Evolutionary conservation across 1,284 basidiomycete genomes (phyloP), one percentile per base, ranked within the genome.

Genomic region (Leccinum subfulvum): DNA sequence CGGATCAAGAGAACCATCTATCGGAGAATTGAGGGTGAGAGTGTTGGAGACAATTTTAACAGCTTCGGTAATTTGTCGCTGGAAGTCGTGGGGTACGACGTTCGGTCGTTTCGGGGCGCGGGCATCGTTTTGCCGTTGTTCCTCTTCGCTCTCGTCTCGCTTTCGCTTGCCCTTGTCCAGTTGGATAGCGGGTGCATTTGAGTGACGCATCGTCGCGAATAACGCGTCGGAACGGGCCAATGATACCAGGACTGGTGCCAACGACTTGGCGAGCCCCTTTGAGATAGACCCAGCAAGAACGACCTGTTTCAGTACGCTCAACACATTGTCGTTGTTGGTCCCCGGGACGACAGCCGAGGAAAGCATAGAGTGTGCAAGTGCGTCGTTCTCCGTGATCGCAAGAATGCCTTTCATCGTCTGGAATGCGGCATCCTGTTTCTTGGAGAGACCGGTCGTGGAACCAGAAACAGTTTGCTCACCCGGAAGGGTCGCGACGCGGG

Each of bases 141-240:
- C 78, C 56, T 82, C 82, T 47, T 86, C 86, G 18, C 70, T 75
- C 61, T 83, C 81, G 59, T 86, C 86, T 8, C 88, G 82, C 73
- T 89, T 89, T 49, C 89, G 83, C 73, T 90, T 90, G 16, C 86
- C 84, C 68, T 81, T 84, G 72, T 85, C 83, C 4, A 84, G 79
- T 66, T 87, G 82, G 3, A 85, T 78, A 1, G 82, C 79, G 23
- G 86, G 76, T 13, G 84, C 82, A 62, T 86, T 82, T 7, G 86
- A 87, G 62, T 84, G 83, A 41, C 83, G 82, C 62, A 89, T 78
- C 18, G 80, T 83, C 1, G 85, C 82, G 70, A 91, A 91, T 10
- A 91, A 80, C 11, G 74, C 70, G 58, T 87, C 85, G 0, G 85
- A 89, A 63, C 85, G 80, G 3, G 88, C 88, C 41, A 91, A 77